Base-by-base conservation (phyloP, 1,284 basidiomycete genomes). In the Ganoderma boninense region DNA sequence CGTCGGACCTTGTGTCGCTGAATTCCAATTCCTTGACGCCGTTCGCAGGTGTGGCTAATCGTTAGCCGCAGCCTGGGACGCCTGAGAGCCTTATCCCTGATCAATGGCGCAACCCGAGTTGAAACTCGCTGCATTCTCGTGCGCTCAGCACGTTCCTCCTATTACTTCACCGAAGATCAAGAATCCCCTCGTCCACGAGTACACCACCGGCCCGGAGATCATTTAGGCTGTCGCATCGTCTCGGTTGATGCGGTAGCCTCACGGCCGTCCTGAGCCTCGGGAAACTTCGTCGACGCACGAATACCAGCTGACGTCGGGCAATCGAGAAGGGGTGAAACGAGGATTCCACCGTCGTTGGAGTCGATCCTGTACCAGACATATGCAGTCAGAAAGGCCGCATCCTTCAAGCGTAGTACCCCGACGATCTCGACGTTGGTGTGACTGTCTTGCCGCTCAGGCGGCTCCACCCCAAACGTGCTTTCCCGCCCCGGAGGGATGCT, bases 181-280 rank as follows among this genome's bases (percentile, higher is more conserved):
- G n/a, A n/a, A n/a, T n/a, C n/a, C 97, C 0, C 84, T 95, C 29
- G 95, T 95, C 1, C 97, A 98, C 79, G 96, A 97, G 80, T 83
- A 89, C 73, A 91, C 90, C 0, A 98, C 97, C 2, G 97, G 93
- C 2, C 91, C 91, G 10, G 97, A 99, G 80, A 98, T 98, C 75
- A 91, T 97, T 72, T 90, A 90, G 20, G 89, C 92, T 14, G 86
- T 95, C 26, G 81, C 82, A 2, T 86, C 89, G 1, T 87, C 90
- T 10, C n/a, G n/a, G n/a, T n/a, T n/a, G n/a, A n/a, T n/a, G n/a
- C n/a, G n/a, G 89, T 89, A 0, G 74, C 83, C 1, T 78, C 79
- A 16, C 84, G 80, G 56, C 88, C 88, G 0, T 93, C n/a, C n/a
- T n/a, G n/a, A n/a, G n/a, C 92, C 0, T 90, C 89, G 7, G 86